Evolutionary conservation across 164 flowering plant species (phyloP), one percentile per base, ranked within the genome.

Genomic region (Euptelea pleiosperma): DNA sequence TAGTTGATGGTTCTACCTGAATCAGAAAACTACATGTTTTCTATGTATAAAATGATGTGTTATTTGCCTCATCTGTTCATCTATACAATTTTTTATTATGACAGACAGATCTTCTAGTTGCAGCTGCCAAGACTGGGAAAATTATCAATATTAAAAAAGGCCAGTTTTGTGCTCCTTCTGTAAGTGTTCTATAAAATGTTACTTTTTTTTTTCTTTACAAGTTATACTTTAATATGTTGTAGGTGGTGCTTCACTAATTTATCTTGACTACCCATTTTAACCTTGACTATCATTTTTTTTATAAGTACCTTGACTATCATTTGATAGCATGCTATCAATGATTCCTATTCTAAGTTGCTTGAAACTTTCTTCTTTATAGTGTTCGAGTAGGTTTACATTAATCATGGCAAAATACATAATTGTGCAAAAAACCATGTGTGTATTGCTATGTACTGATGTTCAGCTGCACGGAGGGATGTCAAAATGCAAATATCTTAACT

Each of bases 41-140:
- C 33, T 7, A 24, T 54, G 14, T 22, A 31, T 28, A 49, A 0
- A 2, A 37, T 29, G 7, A n/a, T 52, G 30, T 33, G 42, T 21
- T 57, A 22, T 36, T 12, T 6, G 5, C 39, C 47, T 2, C 36
- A 16, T n/a, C 3, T 2, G 7, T 33, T 50, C 15, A 57, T 62
- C 29, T 33, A 31, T 15, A 6, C 31, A 25, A 18, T 3, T 28
- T 71, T 55, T 67, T 70, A 15, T 22, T 19, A 45, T 71, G 61
- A 65, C 89, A 92, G 99, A 93, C 99, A 55, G 99, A 93, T 75
- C 92, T 93, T 56, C 79, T 93, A 56, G 88, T 88, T 71, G 92
- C 96, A 57, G 99, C 96, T 64, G 97, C 99, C 50, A 81, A 86
- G 72, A 93, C 99, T 51, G 99, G 99, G 42, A 90, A 75, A 72